A percentile compares a stretch with the other conserved stretches of the same genome.
Evolutionary conservation across 1,139 yeast species (phyloP).

Genomic region (Schwanniomyces etchellsii): DNA sequence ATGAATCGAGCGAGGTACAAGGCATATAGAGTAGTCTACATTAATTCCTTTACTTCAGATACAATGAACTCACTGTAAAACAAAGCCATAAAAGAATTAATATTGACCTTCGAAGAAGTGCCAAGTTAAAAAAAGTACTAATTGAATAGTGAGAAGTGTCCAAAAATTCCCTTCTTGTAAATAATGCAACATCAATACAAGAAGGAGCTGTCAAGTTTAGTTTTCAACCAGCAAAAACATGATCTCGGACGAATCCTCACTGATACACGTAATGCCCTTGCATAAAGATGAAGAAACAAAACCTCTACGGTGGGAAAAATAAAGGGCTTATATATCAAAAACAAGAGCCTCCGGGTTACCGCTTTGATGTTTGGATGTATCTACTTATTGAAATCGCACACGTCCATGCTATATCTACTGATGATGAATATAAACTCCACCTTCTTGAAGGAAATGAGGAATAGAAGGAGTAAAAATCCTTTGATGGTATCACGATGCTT

Average conservation of each 20-base stretch:
- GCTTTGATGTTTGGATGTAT: background rate
- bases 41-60: conserved; percentile 9
- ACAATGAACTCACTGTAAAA: conserved; percentile 22
- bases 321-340: conserved; percentile 5
- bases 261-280: conserved; percentile 99
- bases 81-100: conserved; percentile 6
- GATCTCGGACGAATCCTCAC: conserved; percentile 99
- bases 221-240: conserved; percentile 99
- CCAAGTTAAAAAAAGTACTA: conserved; percentile 16
- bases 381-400: no score
- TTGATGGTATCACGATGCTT: no score
- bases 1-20: conserved; percentile 67
- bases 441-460: no score
- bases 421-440: no score
- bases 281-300: conserved; percentile 79
- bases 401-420: no score
- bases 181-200: conserved; percentile 43
- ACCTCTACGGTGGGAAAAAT: conserved; percentile 2
- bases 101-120: conserved; percentile 32
- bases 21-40: conserved; percentile 26
- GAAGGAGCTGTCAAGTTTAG: conserved; percentile 97
- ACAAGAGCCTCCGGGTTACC: conserved; percentile 6
- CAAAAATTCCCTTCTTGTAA: conserved; percentile 72
- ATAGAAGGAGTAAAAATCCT: no score
- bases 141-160: no score